Base-by-base conservation (phyloP, 192 early-diverging fungal genomes). In the Coemansia sp. region DNA sequence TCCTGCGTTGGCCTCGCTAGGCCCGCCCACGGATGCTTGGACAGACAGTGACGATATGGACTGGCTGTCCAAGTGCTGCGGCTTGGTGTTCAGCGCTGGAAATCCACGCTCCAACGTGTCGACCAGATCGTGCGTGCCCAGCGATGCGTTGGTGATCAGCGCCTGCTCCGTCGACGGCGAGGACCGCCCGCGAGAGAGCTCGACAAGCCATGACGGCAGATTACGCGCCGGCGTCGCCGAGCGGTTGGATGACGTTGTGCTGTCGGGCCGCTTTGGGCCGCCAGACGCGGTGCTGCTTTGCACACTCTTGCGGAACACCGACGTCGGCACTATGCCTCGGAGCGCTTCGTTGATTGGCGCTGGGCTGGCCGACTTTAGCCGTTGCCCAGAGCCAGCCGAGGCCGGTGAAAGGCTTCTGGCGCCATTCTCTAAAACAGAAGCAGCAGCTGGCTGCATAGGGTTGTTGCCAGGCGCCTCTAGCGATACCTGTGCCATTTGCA, bases 301-400 rank as follows among this genome's bases (percentile, higher is more conserved):
- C 33, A 67, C 62, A 58, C 74, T 79, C 53, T 79, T 79, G 55
- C 70, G 70, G 57, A 79, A 79, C 58, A 79, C 76, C 21, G 76
- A 79, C 29, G 76, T 79, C 5, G 76, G 76, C 26, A 79, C 76
- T 36, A 79, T 79, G 18, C 76, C 76, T 4, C 76, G 76, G 29
- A 80, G 67, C 2, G 76, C 71, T 48, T 72, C 71, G 54, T 74
- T 80, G 61, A 74, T 80, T 11, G 58, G 71, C 32, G 76, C 71
- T 17, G 76, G 71, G 42, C 70, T 70, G 21, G 65, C 52, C 12
- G 75, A 35, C 60, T 68, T 67, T 32, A 42, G n/a, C 15, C 62
- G 37, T 43, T 69, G 72, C 15, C 38, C 33, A 15, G 46, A 26
- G 19, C 6, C 50, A 18, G 32, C 52, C 1, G 33, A 32, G n/a